A percentile compares a stretch with the other conserved stretches of the same genome.
These are phyloP conservation scores for Lentinula edodes DNA, from an alignment of 768 basidiomycete genomes.

Conservation along the genomic window DNA sequence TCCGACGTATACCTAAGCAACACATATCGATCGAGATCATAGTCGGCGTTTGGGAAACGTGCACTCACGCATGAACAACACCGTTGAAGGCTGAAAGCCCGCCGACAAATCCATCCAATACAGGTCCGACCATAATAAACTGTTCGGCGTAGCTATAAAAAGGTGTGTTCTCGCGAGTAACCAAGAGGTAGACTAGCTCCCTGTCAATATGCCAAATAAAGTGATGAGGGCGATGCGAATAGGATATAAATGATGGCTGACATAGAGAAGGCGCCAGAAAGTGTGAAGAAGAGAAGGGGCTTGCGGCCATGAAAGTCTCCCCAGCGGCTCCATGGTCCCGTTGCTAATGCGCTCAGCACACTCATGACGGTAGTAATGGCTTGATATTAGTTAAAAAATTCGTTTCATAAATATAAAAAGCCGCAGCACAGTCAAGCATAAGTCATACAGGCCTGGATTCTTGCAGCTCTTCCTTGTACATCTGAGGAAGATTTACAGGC, in stretches of 20 bases:
- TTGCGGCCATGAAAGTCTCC: conserved; percentile 77
- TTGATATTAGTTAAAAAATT: conserved; percentile 11
- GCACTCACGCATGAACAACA: conserved; percentile 62
- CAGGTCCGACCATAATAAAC: conserved; percentile 71
- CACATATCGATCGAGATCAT: conserved; percentile 20
- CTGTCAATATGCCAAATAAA: conserved; percentile 30
- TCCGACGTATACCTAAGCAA: conserved; percentile 44
- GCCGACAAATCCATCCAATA: conserved; percentile 76
- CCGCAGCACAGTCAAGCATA: no score
- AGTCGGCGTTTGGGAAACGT: conserved; percentile 28
- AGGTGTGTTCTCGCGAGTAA: conserved; percentile 51
- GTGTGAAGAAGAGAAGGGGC: conserved; percentile 59
- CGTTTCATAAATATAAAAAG: no score
- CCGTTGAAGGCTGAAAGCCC: conserved; percentile 62
- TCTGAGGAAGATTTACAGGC: conserved; percentile 12
- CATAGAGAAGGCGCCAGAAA: conserved; percentile 71
- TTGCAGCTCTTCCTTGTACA: conserved; percentile 58
- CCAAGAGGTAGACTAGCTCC: conserved; percentile 75
- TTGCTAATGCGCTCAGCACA: conserved; percentile 71
- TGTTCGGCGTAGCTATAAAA: conserved; percentile 55
- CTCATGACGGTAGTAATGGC: conserved; percentile 77
- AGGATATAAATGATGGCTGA: conserved; percentile 27
- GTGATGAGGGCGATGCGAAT: conserved; percentile 5
- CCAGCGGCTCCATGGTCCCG: conserved; percentile 82
- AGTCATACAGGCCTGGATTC: conserved; percentile 57